These are phyloP conservation scores for Claviceps maximensis DNA, from an alignment of 2,329 filamentous ascomycete genomes.

Conservation along the genomic window DNA sequence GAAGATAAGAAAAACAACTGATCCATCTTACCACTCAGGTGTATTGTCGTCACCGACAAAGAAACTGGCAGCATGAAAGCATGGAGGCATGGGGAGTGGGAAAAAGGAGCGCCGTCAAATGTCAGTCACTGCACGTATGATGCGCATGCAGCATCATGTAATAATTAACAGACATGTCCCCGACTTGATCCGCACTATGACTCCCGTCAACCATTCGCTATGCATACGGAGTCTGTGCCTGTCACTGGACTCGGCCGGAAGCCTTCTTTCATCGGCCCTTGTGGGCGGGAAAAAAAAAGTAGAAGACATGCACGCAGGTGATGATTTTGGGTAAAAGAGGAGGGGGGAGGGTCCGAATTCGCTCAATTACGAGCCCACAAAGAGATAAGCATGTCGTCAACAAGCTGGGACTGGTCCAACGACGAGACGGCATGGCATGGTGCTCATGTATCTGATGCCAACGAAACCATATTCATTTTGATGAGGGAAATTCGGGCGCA, in stretches of 20 bases:
- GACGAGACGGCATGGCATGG: neutral
- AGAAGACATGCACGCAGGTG: no score
- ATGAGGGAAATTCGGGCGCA: neutral
- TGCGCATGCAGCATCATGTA: neutral
- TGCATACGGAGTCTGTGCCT: neutral
- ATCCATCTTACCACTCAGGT: neutral
- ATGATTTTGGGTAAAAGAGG: no score
- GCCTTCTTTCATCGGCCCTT: no score
- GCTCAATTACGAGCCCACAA: neutral
- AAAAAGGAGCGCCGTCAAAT: neutral
- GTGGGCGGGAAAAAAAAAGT: no score
- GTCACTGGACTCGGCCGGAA: neutral
- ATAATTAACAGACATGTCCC: neutral
- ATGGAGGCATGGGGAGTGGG: neutral
- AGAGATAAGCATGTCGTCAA: neutral
- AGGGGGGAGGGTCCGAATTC: no score
- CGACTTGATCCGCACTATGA: neutral
- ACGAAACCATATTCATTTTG: neutral
- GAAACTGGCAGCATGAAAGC: neutral
- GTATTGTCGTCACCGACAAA: neutral
- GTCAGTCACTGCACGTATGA: slow-evolving; percentile 1
- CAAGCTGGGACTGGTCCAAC: neutral
- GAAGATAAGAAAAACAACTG: neutral
- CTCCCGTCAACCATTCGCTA: no score
- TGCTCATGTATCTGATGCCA: neutral